Conservation (phyloP, 495 filamentous ascomycete genomes). For the Schizothecium vesticola region DNA sequence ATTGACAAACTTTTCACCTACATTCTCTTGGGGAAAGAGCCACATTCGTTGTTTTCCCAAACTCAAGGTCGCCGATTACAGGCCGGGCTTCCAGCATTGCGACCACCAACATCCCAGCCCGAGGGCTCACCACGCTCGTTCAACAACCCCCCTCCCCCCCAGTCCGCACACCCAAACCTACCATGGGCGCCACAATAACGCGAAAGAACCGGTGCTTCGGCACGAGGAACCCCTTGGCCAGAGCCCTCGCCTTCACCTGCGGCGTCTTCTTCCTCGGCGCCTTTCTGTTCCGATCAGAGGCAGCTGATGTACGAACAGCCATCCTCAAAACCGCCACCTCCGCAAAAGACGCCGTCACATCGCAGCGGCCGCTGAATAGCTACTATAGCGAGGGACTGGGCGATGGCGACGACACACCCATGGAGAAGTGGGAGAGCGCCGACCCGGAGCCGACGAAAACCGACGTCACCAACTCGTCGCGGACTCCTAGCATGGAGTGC, state of each 20-base stretch:
- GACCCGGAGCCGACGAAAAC: background rate
- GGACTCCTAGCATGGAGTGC: conserved; percentile 34
- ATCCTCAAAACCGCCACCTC: conserved; percentile 34
- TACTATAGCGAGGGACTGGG: conserved; percentile 5
- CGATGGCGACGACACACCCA: background rate
- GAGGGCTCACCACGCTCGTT: background rate
- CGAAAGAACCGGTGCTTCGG: conserved; percentile 37
- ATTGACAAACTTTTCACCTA: background rate
- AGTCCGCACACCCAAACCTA: background rate
- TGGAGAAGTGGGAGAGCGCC: conserved; percentile 2
- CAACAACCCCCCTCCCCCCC: background rate
- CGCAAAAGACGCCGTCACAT: conserved; percentile 27
- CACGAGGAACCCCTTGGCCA: conserved; percentile 41
- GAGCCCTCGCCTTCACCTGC: conserved; percentile 33
- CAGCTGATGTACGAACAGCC: conserved; percentile 33
- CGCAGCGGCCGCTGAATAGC: conserved; percentile 29
- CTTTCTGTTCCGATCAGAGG: conserved; percentile 33
- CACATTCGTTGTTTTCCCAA: background rate
- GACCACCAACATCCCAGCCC: background rate
- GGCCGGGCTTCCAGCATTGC: background rate
- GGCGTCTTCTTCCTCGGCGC: conserved; percentile 31
- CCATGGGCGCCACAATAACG: conserved; percentile 35
- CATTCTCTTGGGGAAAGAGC: background rate
- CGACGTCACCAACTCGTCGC: conserved; percentile 9
- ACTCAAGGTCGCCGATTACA: background rate